phyloP scores from a whole-genome alignment of 768 basidiomycete species.

The Rubroboletus pulcherrimus region DNA sequence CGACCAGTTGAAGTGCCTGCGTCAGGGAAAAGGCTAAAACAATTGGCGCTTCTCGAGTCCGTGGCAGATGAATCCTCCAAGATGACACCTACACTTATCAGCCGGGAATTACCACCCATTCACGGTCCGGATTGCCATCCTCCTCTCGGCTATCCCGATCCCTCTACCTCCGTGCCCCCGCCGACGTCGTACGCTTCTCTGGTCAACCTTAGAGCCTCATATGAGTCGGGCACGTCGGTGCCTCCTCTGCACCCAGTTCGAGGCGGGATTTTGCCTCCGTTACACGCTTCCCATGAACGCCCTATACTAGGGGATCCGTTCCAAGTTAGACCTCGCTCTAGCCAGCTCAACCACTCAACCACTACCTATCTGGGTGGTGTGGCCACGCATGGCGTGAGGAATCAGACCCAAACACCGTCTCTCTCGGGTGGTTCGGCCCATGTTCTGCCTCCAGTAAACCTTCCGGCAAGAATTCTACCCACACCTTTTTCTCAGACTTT shows the following conservation, averaged over 20 bases:
- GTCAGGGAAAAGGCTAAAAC: constrained; percentile 63
- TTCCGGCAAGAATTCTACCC: constrained; percentile 4
- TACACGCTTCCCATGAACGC: constrained; percentile 5
- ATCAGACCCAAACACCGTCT: constrained; percentile 17
- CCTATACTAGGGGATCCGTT: constrained; percentile 29
- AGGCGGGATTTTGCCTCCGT: constrained; percentile 1
- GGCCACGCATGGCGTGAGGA: constrained; percentile 5
- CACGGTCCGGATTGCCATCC: neutral
- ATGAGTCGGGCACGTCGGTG: constrained; percentile 31
- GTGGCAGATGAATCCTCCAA: constrained; percentile 72
- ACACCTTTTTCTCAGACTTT: constrained; percentile 15
- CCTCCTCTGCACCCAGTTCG: constrained; percentile 6
- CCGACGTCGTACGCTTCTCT: constrained; percentile 16
- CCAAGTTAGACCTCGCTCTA: constrained; percentile 47
- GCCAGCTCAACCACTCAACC: constrained; percentile 39
- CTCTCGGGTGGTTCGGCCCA: constrained; percentile 3
- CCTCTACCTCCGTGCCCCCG: constrained; percentile 30
- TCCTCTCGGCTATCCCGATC: constrained; percentile 9
- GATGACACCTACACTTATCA: constrained; percentile 44
- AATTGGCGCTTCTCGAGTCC: constrained; percentile 65
- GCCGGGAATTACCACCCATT: constrained; percentile 21
- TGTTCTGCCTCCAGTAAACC: constrained; percentile 2
- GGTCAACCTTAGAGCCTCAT: constrained; percentile 28
- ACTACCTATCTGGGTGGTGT: constrained; percentile 11
- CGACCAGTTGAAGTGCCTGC: constrained; percentile 50